Evolutionary conservation across 208 protist species (phyloP).

Genomic region (Hexamita inflata): DNA sequence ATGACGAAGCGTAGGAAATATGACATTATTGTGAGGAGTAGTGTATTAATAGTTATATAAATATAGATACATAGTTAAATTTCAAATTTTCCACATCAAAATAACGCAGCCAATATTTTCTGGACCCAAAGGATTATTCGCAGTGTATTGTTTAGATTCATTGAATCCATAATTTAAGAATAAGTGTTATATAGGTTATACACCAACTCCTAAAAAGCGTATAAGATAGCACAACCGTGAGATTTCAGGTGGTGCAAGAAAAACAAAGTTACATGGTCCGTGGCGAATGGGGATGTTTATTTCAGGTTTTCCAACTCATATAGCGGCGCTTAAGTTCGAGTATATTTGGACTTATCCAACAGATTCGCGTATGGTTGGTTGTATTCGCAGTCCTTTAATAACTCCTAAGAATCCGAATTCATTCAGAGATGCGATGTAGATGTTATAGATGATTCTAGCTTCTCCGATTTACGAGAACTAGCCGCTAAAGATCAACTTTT

Average conservation of each 20-base stretch:
- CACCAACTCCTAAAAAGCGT: background rate
- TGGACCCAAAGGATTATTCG: background rate
- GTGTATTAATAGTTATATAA: too few species aligned
- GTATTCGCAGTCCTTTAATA: too few species aligned
- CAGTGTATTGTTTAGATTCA: background rate
- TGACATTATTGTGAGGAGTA: too few species aligned
- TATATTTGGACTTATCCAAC: slow-evolving; percentile 21
- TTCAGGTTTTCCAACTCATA: background rate
- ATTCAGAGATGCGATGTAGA: too few species aligned
- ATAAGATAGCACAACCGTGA: background rate
- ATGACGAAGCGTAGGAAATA: too few species aligned
- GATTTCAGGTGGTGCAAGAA: slow-evolving; percentile 7
- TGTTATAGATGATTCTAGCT: too few species aligned
- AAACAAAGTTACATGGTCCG: background rate
- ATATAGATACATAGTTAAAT: too few species aligned
- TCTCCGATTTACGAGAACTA: too few species aligned
- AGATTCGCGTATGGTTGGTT: too few species aligned
- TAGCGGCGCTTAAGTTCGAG: slow-evolving; percentile 19
- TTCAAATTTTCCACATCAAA: too few species aligned
- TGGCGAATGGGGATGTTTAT: slow-evolving; percentile 21
- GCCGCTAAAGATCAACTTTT: too few species aligned
- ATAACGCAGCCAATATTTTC: background rate
- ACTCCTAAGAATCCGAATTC: too few species aligned
- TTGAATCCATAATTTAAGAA: background rate
- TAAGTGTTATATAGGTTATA: slow-evolving; percentile 14